phyloP scores from a whole-genome alignment of 2,329 filamentous ascomycete species.

The Pezicula rhizophila region DNA sequence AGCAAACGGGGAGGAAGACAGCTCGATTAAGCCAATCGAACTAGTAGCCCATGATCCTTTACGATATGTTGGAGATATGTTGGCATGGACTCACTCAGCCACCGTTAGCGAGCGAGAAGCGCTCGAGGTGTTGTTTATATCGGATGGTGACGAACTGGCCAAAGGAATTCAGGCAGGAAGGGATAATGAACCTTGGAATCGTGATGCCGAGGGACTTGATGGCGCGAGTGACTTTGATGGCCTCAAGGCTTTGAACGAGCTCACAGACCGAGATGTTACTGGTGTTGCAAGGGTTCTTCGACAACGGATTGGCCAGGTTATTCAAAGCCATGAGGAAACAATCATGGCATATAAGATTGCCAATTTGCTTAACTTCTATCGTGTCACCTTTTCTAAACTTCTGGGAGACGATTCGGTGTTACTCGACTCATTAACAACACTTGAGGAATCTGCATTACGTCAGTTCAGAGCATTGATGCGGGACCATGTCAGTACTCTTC shows the following conservation, averaged over 20 bases:
- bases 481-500: slow-evolving; percentile 71
- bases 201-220: slow-evolving; percentile 52
- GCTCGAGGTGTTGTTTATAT: slow-evolving; percentile 83
- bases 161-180: slow-evolving; percentile 74
- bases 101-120: slow-evolving; percentile 92
- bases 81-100: slow-evolving; percentile 93
- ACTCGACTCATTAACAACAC: slow-evolving; percentile 57
- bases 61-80: slow-evolving; percentile 92
- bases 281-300: slow-evolving; percentile 79
- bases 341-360: slow-evolving; percentile 85
- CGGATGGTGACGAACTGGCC: slow-evolving; percentile 82
- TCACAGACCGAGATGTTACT: slow-evolving; percentile 80
- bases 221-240: slow-evolving; percentile 65
- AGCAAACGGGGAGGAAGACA: slow-evolving; percentile 50
- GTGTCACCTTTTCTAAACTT: slow-evolving; percentile 74
- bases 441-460: slow-evolving; percentile 71
- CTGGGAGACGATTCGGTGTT: slow-evolving; percentile 65
- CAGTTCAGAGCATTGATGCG: slow-evolving; percentile 79
- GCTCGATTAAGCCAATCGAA: slow-evolving; percentile 80
- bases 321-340: slow-evolving; percentile 86
- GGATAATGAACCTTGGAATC: slow-evolving; percentile 78
- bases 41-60: slow-evolving; percentile 86
- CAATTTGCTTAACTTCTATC: slow-evolving; percentile 86
- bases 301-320: slow-evolving; percentile 83
- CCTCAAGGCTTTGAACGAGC: slow-evolving; percentile 70